A percentile compares a stretch with the other conserved stretches of the same genome.
Evolutionary conservation across 257 asterid species (phyloP).

Genomic region (Fraxinus anomala): DNA sequence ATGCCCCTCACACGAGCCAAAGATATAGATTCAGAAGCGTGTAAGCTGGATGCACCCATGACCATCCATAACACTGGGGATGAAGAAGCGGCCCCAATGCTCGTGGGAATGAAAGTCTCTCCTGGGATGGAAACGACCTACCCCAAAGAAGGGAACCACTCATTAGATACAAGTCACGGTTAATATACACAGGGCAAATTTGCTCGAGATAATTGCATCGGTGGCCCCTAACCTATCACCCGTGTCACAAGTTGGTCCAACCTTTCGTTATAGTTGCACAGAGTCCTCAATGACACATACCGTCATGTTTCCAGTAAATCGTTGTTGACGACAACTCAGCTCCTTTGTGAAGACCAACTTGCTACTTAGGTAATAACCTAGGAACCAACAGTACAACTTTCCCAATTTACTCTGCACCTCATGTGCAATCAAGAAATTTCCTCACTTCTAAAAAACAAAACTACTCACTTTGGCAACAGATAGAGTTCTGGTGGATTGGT

Average conservation of each 20-base stretch:
- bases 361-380: neutral
- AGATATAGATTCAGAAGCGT: conserved; percentile 36
- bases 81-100: conserved; percentile 55
- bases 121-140: conserved; percentile 63
- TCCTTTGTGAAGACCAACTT: neutral
- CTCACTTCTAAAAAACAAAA: neutral
- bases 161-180: neutral
- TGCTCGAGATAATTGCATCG: neutral
- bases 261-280: neutral
- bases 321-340: neutral
- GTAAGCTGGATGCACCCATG: conserved; percentile 72
- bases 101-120: conserved; percentile 78
- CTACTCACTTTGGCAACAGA: conserved; percentile 61
- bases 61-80: conserved; percentile 79
- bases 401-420: neutral
- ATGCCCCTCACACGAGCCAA: conserved; percentile 67
- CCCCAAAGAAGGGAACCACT: neutral
- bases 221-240: neutral
- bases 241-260: neutral
- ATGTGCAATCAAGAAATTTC: neutral
- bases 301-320: no score
- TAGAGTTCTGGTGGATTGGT: conserved; percentile 54
- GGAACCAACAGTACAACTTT: neutral
- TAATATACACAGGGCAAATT: neutral
- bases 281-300: neutral